A percentile compares a stretch with the other conserved stretches of the same genome.
These are phyloP conservation scores for Tetrapisispora phaffii DNA, from an alignment of 805 yeast species.

Conservation along the genomic window DNA sequence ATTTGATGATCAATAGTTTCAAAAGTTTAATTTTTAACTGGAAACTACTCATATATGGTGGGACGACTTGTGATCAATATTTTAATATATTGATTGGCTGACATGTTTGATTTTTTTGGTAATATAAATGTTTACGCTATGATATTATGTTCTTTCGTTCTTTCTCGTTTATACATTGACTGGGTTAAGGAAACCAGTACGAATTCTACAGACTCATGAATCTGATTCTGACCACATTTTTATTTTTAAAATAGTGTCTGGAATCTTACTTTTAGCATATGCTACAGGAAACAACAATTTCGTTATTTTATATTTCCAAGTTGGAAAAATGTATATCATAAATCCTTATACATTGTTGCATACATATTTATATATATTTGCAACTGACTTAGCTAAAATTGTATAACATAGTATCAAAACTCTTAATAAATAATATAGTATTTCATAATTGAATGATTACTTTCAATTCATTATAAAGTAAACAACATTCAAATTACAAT, in stretches of 20 bases:
- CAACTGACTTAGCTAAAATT: background rate
- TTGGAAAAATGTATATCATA: background rate
- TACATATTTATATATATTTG: background rate
- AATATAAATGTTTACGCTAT: conserved; percentile 1
- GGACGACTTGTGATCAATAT: conserved; percentile 25
- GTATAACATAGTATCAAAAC: background rate
- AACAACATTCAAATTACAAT: background rate
- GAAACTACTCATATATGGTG: conserved; percentile 26
- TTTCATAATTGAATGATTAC: background rate
- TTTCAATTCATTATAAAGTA: background rate
- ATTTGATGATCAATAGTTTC: conserved; percentile 24
- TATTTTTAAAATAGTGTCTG: background rate
- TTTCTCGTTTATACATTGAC: background rate
- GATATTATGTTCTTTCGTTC: background rate
- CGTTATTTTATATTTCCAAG: background rate
- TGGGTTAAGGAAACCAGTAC: background rate
- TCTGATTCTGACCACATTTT: background rate
- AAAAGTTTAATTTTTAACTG: background rate
- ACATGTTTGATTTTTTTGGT: conserved; percentile 29
- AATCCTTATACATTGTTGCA: no score
- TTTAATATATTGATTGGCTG: conserved; percentile 16
- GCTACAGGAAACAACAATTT: background rate
- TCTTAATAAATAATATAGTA: background rate
- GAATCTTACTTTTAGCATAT: background rate
- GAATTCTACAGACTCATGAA: background rate